These are phyloP conservation scores for Fennellomyces sp. DNA, from an alignment of 371 early-diverging fungal species.

Conservation along the genomic window DNA sequence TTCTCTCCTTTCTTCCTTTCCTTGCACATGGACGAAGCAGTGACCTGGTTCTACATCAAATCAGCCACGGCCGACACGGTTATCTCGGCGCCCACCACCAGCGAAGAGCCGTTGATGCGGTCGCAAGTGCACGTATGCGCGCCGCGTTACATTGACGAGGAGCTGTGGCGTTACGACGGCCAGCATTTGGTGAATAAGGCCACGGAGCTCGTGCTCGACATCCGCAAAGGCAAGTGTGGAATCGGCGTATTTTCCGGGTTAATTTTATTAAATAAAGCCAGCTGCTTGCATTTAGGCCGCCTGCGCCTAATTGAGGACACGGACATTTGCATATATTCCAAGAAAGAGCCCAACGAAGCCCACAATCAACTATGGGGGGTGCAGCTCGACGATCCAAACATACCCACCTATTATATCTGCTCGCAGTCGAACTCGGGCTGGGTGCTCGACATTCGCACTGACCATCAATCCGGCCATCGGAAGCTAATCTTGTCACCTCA, in stretches of 20 bases:
- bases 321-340: slow-evolving; percentile 45
- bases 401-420: slow-evolving; percentile 7
- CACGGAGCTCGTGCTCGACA: slow-evolving; percentile 41
- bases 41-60: slow-evolving; percentile 46
- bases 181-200: slow-evolving; percentile 44
- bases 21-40: background rate
- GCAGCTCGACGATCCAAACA: slow-evolving; percentile 14
- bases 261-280: background rate
- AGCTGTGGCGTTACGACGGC: slow-evolving; percentile 52
- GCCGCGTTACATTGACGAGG: slow-evolving; percentile 29
- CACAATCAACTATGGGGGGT: slow-evolving; percentile 47
- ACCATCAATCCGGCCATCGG: slow-evolving; percentile 13
- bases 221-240: slow-evolving; percentile 43
- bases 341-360: slow-evolving; percentile 39
- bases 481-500: slow-evolving; percentile 46
- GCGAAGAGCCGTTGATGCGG: slow-evolving; percentile 19
- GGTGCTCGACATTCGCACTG: slow-evolving; percentile 44
- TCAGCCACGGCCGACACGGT: slow-evolving; percentile 38
- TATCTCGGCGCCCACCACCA: slow-evolving; percentile 22
- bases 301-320: slow-evolving; percentile 54
- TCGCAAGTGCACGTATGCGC: slow-evolving; percentile 42
- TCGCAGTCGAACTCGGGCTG: slow-evolving; percentile 43
- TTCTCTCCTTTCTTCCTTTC: slow-evolving; percentile 6
- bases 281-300: slow-evolving; percentile 22
- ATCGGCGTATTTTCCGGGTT: background rate